Percentiles rank a stretch among this genome's conserved stretches.
Conservation (phyloP, 2,329 filamentous ascomycete genomes). For the Stagonosporopsis cucurbitacearum region DNA sequence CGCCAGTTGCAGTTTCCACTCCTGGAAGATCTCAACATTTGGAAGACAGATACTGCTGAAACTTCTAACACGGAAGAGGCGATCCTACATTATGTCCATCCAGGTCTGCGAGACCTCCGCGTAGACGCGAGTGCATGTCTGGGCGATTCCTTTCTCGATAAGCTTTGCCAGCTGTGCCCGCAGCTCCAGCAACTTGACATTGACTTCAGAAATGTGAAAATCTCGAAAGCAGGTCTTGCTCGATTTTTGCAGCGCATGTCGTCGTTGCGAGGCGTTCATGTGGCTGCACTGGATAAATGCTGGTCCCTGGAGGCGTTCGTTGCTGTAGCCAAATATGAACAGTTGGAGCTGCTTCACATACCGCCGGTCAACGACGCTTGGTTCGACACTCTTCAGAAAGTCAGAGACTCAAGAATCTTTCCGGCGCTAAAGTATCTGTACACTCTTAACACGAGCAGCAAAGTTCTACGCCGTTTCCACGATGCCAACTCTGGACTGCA, state of each 20-base stretch:
- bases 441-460: not conserved
- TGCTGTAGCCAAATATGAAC: not conserved
- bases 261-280: not conserved
- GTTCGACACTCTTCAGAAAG: not conserved
- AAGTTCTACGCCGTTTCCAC: not conserved
- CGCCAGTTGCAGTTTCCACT: not conserved
- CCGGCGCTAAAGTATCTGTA: not conserved
- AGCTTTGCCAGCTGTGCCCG: not conserved
- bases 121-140: not conserved
- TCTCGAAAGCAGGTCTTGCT: not conserved
- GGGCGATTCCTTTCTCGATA: slow-evolving; percentile 1
- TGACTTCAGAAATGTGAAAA: not conserved
- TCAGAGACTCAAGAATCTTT: not conserved
- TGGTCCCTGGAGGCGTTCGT: slow-evolving; percentile 1
- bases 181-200: not conserved
- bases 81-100: slow-evolving; percentile 1
- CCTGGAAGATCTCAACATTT: not conserved
- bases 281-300: not conserved
- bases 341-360: slow-evolving; percentile 1
- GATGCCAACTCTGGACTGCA: not conserved
- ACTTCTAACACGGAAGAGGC: not conserved
- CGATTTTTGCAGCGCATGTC: slow-evolving; percentile 1
- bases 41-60: not conserved
- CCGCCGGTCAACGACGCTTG: not conserved
- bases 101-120: not conserved